phyloP scores from a whole-genome alignment of 257 asterid genomes.

The Coffea canephora region DNA sequence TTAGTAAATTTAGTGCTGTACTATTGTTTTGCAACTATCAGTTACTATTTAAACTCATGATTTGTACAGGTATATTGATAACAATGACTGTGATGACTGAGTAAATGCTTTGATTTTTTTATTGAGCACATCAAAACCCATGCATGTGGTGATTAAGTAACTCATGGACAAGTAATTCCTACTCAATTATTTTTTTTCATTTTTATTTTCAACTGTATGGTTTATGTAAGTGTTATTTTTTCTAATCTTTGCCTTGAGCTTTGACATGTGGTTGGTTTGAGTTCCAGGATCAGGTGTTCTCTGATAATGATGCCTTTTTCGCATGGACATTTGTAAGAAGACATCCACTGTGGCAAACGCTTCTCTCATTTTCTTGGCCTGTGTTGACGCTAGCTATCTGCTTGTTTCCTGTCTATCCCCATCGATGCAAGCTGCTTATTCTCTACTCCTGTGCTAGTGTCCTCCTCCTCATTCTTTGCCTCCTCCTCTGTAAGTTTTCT shows the following conservation, averaged over 20 bases:
- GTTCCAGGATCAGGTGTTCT: conserved; percentile 88
- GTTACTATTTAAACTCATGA: not conserved
- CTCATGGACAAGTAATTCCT: not conserved
- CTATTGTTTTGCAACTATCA: not conserved
- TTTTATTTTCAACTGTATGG: not conserved
- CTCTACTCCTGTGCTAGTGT: conserved; percentile 95
- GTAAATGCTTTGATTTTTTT: not conserved
- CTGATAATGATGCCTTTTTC: conserved; percentile 91
- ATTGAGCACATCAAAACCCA: not conserved
- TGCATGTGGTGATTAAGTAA: too few relatives aligned
- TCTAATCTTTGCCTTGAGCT: conserved; percentile 7
- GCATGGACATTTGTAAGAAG: conserved; percentile 96
- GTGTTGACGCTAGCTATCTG: conserved; percentile 93
- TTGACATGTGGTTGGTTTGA: conserved; percentile 3
- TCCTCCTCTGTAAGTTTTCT: conserved; percentile 68
- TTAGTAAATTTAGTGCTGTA: not conserved
- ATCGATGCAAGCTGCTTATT: conserved; percentile 77
- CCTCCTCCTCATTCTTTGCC: conserved; percentile 81
- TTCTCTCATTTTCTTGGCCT: conserved; percentile 98
- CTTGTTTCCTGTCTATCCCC: conserved; percentile 98
- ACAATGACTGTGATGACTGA: not conserved
- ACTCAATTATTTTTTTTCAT: not conserved
- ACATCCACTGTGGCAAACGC: conserved; percentile 95
- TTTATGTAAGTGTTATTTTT: conserved; percentile 4
- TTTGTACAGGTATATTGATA: not conserved